Conservation (phyloP, 768 basidiomycete species). For the Glaciozyma antarctica region DNA sequence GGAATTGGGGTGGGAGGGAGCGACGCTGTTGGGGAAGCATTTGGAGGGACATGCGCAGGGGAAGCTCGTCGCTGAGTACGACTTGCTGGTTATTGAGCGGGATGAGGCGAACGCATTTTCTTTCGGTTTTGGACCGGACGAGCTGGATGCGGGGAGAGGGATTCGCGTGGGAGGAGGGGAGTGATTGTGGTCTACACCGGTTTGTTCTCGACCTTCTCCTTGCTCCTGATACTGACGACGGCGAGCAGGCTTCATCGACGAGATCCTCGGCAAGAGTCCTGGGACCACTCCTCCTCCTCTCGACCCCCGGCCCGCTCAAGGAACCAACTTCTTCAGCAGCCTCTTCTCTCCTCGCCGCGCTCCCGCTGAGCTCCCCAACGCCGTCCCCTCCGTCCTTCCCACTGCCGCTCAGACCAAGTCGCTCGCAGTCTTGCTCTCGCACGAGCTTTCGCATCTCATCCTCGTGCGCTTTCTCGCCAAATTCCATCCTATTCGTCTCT, state of each 20-base stretch:
- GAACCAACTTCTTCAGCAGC: conserved; percentile 29
- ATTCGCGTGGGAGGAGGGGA: conserved; percentile 41
- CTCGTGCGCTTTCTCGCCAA: conserved; percentile 65
- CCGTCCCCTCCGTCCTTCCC: conserved; percentile 48
- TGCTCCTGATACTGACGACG: background rate
- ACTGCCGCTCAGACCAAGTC: conserved; percentile 63
- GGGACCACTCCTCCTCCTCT: conserved; percentile 28
- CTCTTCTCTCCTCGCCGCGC: conserved; percentile 1
- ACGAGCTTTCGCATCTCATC: conserved; percentile 78
- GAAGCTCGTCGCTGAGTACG: conserved; percentile 70
- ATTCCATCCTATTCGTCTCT: conserved; percentile 62
- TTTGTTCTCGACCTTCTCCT: background rate
- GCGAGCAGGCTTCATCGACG: conserved; percentile 55
- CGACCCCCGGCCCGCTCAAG: conserved; percentile 12
- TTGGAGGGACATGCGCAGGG: conserved; percentile 41
- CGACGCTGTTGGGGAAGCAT: conserved; percentile 36
- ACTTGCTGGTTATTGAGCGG: conserved; percentile 76
- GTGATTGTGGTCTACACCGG: conserved; percentile 93
- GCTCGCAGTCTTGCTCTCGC: conserved; percentile 80
- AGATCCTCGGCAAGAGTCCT: conserved; percentile 49
- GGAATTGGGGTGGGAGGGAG: conserved; percentile 53
- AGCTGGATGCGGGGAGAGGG: background rate
- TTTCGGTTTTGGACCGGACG: conserved; percentile 82
- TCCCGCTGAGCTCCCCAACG: background rate
- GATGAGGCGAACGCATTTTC: conserved; percentile 87